Base-by-base conservation (phyloP, 805 yeast species). In the Lipomyces japonicus region DNA sequence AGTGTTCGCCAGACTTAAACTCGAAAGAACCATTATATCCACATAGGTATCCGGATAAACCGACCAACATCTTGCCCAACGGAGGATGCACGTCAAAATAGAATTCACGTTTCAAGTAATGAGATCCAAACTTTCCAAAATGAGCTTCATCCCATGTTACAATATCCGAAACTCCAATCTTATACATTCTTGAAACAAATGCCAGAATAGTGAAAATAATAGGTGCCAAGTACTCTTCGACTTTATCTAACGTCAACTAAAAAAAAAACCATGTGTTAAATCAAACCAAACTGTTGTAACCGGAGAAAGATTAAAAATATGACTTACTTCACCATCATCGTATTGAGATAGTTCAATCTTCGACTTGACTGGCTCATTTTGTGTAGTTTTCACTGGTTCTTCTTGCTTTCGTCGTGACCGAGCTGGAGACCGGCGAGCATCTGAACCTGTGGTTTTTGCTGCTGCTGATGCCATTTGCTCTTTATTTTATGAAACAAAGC, bases 61-160 rank as follows among this genome's bases (percentile, higher is more conserved):
- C 97, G 51, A 88, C 86, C 53, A 93, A 75, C 84, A 91, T 83
- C 69, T 91, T 91, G 21, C 97, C 97, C 61, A 91, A 73, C 1
- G 98, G 98, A 42, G 98, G 98, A 69, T 91, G 98, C 30, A 91
- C 96, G 69, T 91, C 98, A 66, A 87, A 95, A 68, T 90, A 91
- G 66, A 86, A 88, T 63, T 87, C 95, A 60, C 87, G 93, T 61
- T 78, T 82, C 55, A 91, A 73, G 68, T 91, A 91, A 67, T 87
- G 84, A 10, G 96, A 83, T 28, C 97, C 97, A 67, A 91, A 91
- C 67, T 91, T 93, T 44, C 97, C 98, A 68, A 91, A 91, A 72
- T 90, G 96, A 36, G 96, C 97, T 67, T 89, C 97, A 70, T 89
- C 97, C 97, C 97, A 90, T 41, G 87, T 88, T 30, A 90, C 96